A percentile compares a stretch with the other conserved stretches of the same genome.
Evolutionary conservation across 768 basidiomycete species (phyloP).

Genomic region (Mrakia hoshinonis): DNA sequence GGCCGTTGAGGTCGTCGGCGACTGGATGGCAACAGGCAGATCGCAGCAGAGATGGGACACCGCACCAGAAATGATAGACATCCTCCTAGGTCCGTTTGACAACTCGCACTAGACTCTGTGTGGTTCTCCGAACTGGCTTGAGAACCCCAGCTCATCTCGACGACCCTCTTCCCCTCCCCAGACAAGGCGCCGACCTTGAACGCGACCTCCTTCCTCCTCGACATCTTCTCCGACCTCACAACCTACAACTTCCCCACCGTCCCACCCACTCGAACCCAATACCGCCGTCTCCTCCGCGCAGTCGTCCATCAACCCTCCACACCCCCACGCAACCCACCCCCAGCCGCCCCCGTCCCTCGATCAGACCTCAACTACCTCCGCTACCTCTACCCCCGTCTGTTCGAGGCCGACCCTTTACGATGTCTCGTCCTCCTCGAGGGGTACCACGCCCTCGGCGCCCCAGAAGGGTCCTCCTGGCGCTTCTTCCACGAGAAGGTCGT

Average conservation of each 20-base stretch:
- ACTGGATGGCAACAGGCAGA: background rate
- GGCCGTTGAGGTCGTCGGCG: background rate
- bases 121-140: background rate
- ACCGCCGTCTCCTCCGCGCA: background rate
- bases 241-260: conserved; percentile 4
- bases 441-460: background rate
- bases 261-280: background rate
- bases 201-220: background rate
- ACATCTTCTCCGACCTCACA: background rate
- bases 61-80: background rate
- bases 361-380: background rate
- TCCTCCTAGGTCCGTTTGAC: background rate
- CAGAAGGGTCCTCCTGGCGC: background rate
- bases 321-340: background rate
- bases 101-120: background rate
- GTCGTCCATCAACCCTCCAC: conserved; percentile 2
- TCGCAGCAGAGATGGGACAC: background rate
- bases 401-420: background rate
- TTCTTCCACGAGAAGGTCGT: background rate
- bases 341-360: background rate
- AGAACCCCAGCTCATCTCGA: background rate
- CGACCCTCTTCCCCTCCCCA: background rate
- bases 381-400: background rate
- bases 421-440: conserved; percentile 5
- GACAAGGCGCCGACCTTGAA: background rate